Evolutionary conservation across 371 early-diverging fungal genomes (phyloP), one percentile per base, ranked within the genome.

Genomic region (Parasitella parasitica): DNA sequence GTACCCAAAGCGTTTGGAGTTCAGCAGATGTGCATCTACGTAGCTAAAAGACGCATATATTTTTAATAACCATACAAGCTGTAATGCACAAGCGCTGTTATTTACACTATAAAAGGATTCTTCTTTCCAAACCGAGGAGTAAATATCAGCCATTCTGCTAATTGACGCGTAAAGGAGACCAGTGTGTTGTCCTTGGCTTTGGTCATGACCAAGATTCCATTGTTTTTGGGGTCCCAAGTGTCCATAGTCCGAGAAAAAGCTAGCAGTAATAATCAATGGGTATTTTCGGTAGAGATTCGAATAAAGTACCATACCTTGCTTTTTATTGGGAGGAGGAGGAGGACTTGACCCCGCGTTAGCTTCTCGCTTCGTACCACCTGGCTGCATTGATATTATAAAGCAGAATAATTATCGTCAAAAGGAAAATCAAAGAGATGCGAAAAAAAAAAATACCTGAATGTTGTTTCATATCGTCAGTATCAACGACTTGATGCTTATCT

Each of bases 111-210:
- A 57, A 91, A 77, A 18, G 87, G 87, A 57, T 81, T 66, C 34
- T 77, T 71, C 59, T 73, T 73, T 11, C 74, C 78, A 66, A 70
- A 73, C 15, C 73, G 61, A n/a, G 78, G 78, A 6, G 77, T 75
- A 8, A 75, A 65, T 12, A 92, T 81, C 27, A 96, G 83, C 92
- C 93, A 94, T 32, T 85, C 63, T 2, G 91, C 85, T 53, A 94
- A 72, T 24, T 92, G 85, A 2, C 89, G 80, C n/a, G 96, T 94
- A 52, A 90, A 71, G 26, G 66, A 64, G 2, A 94, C 78, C 8
- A 96, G 73, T 12, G 72, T 77, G 15, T 83, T 77, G 67, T 96
- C 96, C 30, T 86, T 85, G 30, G 91, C 86, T 75, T 96, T 96
- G 15, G 94, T 93, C 9, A 96, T 91, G 34, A 96, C 83, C 75